Percentiles rank a stretch among this genome's conserved stretches.
Evolutionary conservation across 2,329 filamentous ascomycete species (phyloP).

Genomic region (Fulvia fulva): DNA sequence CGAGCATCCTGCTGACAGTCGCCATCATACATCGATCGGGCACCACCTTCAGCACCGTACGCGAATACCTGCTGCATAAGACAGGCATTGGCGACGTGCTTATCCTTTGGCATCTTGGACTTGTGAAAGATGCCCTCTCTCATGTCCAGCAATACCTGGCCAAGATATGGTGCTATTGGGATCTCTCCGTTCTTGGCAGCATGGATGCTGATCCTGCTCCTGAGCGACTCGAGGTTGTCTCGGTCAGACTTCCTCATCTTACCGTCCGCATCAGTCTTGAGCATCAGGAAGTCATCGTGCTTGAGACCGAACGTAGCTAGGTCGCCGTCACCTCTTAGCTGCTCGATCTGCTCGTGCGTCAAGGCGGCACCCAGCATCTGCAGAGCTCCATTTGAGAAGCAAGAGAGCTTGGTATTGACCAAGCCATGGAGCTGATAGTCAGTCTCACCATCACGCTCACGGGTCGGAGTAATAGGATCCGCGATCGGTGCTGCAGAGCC

Average conservation of each 20-base stretch:
- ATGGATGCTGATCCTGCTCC: background rate
- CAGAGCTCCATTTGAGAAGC: constrained; percentile 20
- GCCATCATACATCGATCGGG: constrained; percentile 1
- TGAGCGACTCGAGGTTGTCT: background rate
- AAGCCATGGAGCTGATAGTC: constrained; percentile 7
- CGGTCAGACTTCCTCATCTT: background rate
- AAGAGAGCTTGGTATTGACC: constrained; percentile 11
- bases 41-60: background rate
- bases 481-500: background rate
- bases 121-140: background rate
- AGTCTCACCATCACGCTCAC: background rate
- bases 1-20: constrained; percentile 14
- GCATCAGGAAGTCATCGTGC: background rate
- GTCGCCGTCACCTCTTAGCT: background rate
- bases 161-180: constrained; percentile 15
- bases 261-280: background rate
- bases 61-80: constrained; percentile 19
- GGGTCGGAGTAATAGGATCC: background rate
- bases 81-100: background rate
- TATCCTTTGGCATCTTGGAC: background rate
- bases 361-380: constrained; percentile 17
- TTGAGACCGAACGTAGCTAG: background rate
- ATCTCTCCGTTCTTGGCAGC: constrained; percentile 1
- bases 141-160: constrained; percentile 13
- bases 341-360: background rate